phyloP scores from a whole-genome alignment of 2,329 filamentous ascomycete genomes.

The Penicillium fuscoglaucum region DNA sequence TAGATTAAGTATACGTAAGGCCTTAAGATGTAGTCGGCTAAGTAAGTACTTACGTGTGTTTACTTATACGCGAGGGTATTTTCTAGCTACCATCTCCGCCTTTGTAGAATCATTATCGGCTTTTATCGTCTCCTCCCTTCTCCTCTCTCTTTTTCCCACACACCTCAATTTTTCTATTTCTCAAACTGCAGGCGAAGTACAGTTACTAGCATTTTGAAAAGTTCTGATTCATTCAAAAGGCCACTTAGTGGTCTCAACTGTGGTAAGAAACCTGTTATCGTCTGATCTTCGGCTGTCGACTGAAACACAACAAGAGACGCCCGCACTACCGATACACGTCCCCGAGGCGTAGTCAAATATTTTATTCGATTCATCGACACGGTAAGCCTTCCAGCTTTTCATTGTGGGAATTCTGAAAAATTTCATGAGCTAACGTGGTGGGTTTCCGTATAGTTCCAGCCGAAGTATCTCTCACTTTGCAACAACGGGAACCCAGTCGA shows the following conservation, averaged over 20 bases:
- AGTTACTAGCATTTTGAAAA: neutral
- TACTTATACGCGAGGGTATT: neutral
- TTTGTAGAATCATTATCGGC: neutral
- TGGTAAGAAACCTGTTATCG: neutral
- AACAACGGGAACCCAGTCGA: neutral
- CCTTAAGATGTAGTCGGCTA: neutral
- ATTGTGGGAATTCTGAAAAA: neutral
- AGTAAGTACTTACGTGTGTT: neutral
- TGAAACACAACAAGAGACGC: neutral
- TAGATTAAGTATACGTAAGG: neutral
- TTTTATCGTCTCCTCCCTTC: neutral
- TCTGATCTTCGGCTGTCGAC: neutral
- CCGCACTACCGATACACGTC: neutral
- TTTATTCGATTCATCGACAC: neutral
- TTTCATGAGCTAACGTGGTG: neutral
- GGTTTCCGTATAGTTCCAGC: neutral
- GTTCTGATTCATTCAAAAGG: neutral
- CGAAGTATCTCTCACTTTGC: neutral
- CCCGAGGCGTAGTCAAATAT: neutral
- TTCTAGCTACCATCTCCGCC: neutral
- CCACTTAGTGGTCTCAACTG: neutral
- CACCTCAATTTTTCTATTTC: neutral
- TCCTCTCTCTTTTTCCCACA: no score
- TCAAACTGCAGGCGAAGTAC: neutral
- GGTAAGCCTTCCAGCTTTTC: accelerated